Percentiles rank a stretch among this genome's conserved stretches.
Conservation (phyloP, 768 basidiomycete species). For the Podaxis pistillaris region DNA sequence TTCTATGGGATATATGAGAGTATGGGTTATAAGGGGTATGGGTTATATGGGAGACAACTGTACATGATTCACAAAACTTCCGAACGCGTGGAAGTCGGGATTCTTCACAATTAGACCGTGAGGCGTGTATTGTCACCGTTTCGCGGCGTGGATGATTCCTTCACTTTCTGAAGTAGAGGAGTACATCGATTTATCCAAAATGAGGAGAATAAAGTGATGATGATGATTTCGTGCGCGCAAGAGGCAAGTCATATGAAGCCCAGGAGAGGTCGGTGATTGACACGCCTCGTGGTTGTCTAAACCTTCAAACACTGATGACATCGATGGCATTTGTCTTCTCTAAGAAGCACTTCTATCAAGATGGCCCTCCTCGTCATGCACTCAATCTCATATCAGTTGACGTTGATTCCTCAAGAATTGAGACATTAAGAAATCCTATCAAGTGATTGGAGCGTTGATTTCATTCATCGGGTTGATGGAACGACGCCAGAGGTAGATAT, state of each 20-base stretch:
- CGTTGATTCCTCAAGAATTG: not conserved
- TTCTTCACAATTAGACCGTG: not conserved
- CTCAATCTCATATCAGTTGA: slow-evolving; percentile 7
- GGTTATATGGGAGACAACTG: no score
- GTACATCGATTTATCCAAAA: not conserved
- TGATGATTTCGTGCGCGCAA: not conserved
- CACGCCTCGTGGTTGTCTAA: not conserved
- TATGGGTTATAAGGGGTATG: no score
- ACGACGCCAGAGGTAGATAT: slow-evolving; percentile 1
- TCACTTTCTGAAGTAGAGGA: not conserved
- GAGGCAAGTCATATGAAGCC: slow-evolving; percentile 1
- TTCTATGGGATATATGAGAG: no score
- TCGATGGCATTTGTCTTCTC: not conserved
- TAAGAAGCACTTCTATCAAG: slow-evolving; percentile 5
- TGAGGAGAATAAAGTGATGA: not conserved
- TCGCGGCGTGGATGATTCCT: not conserved
- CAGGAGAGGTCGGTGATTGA: not conserved
- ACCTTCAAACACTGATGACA: not conserved
- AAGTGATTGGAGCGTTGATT: not conserved
- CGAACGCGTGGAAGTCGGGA: not conserved
- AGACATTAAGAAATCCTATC: not conserved
- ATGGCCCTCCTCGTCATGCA: not conserved
- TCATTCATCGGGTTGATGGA: not conserved
- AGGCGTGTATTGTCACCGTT: not conserved
- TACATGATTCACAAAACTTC: not conserved